phyloP scores from a whole-genome alignment of 164 flowering plant genomes.

The Nymphaea colorata region DNA sequence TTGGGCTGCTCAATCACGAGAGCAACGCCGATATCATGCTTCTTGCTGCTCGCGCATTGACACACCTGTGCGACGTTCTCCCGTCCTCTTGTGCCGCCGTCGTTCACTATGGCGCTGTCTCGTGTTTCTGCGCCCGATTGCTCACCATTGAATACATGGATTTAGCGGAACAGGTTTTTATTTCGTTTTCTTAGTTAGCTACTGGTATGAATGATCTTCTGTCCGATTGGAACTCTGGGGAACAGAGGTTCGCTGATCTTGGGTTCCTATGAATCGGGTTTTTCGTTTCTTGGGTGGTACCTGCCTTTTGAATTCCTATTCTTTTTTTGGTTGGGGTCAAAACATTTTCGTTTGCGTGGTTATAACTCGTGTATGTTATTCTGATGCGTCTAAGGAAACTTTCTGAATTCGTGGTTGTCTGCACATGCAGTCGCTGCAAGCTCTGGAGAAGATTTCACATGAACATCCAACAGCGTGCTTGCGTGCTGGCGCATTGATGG shows the following conservation, averaged over 20 bases:
- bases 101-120: conserved; percentile 89
- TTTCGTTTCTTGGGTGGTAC: background rate
- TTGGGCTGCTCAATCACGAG: conserved; percentile 85
- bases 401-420: background rate
- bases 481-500: conserved; percentile 98
- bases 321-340: background rate
- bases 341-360: background rate
- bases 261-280: background rate
- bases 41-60: conserved; percentile 91
- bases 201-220: background rate
- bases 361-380: background rate
- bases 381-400: background rate
- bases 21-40: conserved; percentile 96
- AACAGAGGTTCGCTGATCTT: background rate
- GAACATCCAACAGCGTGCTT: conserved; percentile 99
- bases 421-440: conserved; percentile 78
- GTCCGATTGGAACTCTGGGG: background rate
- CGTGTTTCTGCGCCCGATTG: conserved; percentile 79
- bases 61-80: conserved; percentile 87
- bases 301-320: background rate
- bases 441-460: conserved; percentile 92
- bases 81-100: conserved; percentile 98
- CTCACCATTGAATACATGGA: conserved; percentile 99
- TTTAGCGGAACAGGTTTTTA: conserved; percentile 89
- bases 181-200: background rate